A percentile compares a stretch with the other conserved stretches of the same genome.
Conservation (phyloP, 768 basidiomycete species). For the Tremella fuciformis region DNA sequence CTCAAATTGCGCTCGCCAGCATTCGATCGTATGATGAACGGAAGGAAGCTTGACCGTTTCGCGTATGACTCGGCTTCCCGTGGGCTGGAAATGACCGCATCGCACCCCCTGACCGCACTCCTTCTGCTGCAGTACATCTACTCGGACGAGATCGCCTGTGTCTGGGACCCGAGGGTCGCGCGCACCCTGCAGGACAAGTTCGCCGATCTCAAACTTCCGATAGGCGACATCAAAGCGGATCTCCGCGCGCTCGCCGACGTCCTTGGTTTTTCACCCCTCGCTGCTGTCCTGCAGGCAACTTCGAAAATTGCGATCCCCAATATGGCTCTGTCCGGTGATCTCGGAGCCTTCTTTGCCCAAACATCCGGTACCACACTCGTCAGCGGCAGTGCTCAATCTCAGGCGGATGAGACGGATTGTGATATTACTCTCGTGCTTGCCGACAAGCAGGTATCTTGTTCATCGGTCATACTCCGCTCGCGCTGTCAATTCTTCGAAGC, state of each 20-base stretch:
- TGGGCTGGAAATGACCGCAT: slow-evolving; percentile 3
- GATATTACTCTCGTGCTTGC: slow-evolving; percentile 70
- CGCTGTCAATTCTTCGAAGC: slow-evolving; percentile 78
- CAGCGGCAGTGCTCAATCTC: neutral
- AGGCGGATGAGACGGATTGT: slow-evolving; percentile 16
- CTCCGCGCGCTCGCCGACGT: slow-evolving; percentile 61
- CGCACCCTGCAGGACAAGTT: slow-evolving; percentile 55
- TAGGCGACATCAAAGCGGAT: slow-evolving; percentile 63
- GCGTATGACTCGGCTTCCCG: neutral
- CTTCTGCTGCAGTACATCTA: slow-evolving; percentile 83
- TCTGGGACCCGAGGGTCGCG: slow-evolving; percentile 76
- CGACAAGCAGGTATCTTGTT: slow-evolving; percentile 64
- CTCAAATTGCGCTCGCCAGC: slow-evolving; percentile 26
- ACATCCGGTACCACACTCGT: slow-evolving; percentile 20
- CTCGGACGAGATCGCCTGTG: slow-evolving; percentile 71
- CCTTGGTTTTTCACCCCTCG: slow-evolving; percentile 62
- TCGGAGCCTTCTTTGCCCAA: slow-evolving; percentile 58
- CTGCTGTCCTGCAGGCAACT: slow-evolving; percentile 60
- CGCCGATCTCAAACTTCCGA: slow-evolving; percentile 30
- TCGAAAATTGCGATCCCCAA: slow-evolving; percentile 60
- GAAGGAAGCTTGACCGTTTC: slow-evolving; percentile 14
- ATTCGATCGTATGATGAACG: slow-evolving; percentile 17
- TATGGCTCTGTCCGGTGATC: slow-evolving; percentile 57
- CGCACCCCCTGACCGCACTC: slow-evolving; percentile 64
- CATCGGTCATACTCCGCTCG: slow-evolving; percentile 75